Conservation (phyloP, 495 filamentous ascomycete species). For the Astrocystis sublimbata region DNA sequence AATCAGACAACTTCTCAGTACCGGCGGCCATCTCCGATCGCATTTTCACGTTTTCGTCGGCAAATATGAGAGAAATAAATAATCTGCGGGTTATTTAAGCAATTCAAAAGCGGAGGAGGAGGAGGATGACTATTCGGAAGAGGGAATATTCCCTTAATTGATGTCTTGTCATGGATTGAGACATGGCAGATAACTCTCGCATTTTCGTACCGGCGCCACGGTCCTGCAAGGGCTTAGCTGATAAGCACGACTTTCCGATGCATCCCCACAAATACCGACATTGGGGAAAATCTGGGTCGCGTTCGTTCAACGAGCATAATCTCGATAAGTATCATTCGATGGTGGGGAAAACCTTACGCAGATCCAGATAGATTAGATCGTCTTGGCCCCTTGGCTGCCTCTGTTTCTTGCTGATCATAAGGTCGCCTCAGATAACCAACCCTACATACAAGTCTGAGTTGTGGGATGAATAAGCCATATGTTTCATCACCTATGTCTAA, state of each 20-base stretch:
- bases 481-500: too few species aligned
- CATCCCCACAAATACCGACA: background rate
- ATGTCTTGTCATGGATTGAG: background rate
- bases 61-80: background rate
- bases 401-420: background rate
- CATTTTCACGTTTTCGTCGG: background rate
- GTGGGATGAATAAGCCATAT: background rate
- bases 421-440: background rate
- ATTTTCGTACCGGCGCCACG: background rate
- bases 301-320: background rate
- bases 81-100: background rate
- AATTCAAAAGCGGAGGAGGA: too few species aligned
- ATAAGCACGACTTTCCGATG: background rate
- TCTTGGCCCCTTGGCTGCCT: background rate
- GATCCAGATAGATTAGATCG: background rate
- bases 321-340: background rate
- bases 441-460: background rate
- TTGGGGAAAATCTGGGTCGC: background rate
- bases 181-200: background rate
- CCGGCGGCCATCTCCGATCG: background rate
- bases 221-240: background rate
- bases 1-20: constrained; percentile 7
- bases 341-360: background rate
- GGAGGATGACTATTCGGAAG: too few species aligned
- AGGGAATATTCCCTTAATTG: too few species aligned